These are phyloP conservation scores for Saturnispora kantuleensis DNA, from an alignment of 805 yeast genomes.

Conservation along the genomic window DNA sequence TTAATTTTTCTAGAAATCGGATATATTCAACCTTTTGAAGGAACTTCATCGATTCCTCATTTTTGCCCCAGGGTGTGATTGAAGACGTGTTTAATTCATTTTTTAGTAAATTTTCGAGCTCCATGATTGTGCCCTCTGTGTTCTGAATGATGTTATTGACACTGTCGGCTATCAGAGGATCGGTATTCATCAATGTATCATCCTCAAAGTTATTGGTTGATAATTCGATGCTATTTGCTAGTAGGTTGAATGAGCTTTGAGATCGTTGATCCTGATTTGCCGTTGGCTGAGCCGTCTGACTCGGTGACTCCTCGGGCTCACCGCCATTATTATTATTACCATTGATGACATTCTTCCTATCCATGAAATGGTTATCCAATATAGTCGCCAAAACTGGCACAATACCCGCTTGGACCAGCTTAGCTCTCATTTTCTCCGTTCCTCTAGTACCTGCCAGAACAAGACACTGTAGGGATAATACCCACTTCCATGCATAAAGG, in stretches of 20 bases:
- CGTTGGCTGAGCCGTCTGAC: too few relatives aligned
- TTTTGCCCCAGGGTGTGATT: background rate
- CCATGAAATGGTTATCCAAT: slow-evolving; percentile 66
- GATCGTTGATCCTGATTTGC: too few relatives aligned
- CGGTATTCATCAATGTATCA: too few relatives aligned
- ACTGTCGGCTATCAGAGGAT: too few relatives aligned
- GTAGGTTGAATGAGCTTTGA: too few relatives aligned
- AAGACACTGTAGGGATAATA: slow-evolving; percentile 84
- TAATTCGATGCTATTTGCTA: too few relatives aligned
- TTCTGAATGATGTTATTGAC: background rate
- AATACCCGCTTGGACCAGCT: slow-evolving; percentile 86
- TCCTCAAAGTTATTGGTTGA: too few relatives aligned
- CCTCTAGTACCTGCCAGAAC: slow-evolving; percentile 91
- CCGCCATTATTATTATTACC: background rate
- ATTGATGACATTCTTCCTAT: slow-evolving; percentile 16
- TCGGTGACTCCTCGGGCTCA: too few relatives aligned
- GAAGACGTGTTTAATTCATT: slow-evolving; percentile 9
- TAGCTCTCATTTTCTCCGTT: slow-evolving; percentile 70
- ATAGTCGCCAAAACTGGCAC: slow-evolving; percentile 88
- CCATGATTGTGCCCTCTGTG: slow-evolving; percentile 14
- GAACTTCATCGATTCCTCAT: slow-evolving; percentile 21
- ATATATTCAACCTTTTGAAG: slow-evolving; percentile 21
- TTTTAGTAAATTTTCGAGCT: slow-evolving; percentile 21
- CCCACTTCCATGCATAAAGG: slow-evolving; percentile 91
- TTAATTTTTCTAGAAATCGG: slow-evolving; percentile 21